A percentile compares a stretch with the other conserved stretches of the same genome.
These are phyloP conservation scores for Brassica incana DNA, from an alignment of 345 rosid genomes.

Conservation along the genomic window DNA sequence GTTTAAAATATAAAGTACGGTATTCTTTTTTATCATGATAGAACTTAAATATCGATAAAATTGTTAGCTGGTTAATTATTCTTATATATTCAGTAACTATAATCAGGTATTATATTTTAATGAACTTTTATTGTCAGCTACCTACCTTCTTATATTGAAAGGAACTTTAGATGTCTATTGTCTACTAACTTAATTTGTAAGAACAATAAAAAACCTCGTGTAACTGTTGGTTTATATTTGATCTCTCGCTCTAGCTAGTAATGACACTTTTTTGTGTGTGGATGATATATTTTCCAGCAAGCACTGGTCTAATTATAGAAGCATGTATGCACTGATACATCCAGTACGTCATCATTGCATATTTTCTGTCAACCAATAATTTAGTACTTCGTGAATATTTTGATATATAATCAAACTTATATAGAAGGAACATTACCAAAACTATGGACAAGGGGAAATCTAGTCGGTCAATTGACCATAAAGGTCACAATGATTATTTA, in stretches of 20 bases:
- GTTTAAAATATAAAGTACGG: not conserved
- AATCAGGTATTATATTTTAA: too few species aligned
- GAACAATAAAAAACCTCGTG: not conserved
- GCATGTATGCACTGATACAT: not conserved
- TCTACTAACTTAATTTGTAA: not conserved
- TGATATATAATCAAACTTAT: not conserved
- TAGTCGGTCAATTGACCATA: slow-evolving; percentile 30
- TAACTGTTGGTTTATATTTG: not conserved
- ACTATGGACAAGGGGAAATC: slow-evolving; percentile 5
- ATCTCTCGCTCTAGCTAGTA: not conserved
- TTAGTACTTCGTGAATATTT: not conserved
- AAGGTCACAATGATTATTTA: slow-evolving; percentile 19
- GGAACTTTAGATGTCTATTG: not conserved
- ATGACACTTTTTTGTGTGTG: not conserved
- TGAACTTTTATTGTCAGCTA: too few species aligned
- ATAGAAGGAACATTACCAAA: not conserved
- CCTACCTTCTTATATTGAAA: slow-evolving; percentile 1
- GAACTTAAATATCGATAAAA: not conserved
- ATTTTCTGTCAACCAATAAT: not conserved
- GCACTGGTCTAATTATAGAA: not conserved
- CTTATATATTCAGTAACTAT: not conserved
- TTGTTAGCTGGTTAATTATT: too few species aligned
- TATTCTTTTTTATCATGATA: not conserved
- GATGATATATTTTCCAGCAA: not conserved
- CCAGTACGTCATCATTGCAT: not conserved